Evolutionary conservation across 2,329 filamentous ascomycete genomes (phyloP).

Genomic region (Aspergillus latus): DNA sequence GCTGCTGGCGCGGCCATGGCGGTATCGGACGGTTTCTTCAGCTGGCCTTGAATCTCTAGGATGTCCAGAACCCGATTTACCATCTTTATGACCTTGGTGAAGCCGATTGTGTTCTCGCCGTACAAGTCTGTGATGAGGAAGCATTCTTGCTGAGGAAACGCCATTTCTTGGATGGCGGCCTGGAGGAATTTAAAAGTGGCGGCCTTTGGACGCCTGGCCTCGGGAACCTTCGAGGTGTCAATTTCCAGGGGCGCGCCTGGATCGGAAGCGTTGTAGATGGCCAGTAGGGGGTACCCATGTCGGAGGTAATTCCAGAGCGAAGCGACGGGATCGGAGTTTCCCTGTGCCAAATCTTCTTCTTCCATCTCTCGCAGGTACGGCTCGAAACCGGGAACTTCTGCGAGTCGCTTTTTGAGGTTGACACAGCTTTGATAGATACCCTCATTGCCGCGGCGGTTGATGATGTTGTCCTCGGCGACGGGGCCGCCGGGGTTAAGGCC

Average conservation of each 20-base stretch:
- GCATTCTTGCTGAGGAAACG: slow-evolving; percentile 75
- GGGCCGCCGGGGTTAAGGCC: slow-evolving; percentile 35
- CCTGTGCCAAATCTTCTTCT: slow-evolving; percentile 63
- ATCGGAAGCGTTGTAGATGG: slow-evolving; percentile 82
- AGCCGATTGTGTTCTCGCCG: slow-evolving; percentile 92
- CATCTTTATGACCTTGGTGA: slow-evolving; percentile 93
- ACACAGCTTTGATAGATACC: slow-evolving; percentile 96
- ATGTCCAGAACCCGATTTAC: slow-evolving; percentile 91
- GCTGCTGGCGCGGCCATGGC: slow-evolving; percentile 46
- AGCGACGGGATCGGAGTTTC: slow-evolving; percentile 76
- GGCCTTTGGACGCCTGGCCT: slow-evolving; percentile 77
- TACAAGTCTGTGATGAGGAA: slow-evolving; percentile 92
- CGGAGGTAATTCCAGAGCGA: slow-evolving; percentile 86
- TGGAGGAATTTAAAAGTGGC: slow-evolving; percentile 91
- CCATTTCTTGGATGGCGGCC: slow-evolving; percentile 79
- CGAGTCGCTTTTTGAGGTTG: slow-evolving; percentile 75
- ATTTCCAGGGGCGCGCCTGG: slow-evolving; percentile 68
- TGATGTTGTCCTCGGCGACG: slow-evolving; percentile 83
- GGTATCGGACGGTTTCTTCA: slow-evolving; percentile 62
- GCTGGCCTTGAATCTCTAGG: slow-evolving; percentile 72
- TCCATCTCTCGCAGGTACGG: slow-evolving; percentile 71
- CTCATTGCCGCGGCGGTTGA: slow-evolving; percentile 94
- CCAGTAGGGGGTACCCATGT: slow-evolving; percentile 77
- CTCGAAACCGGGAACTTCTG: slow-evolving; percentile 81
- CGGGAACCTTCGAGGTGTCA: slow-evolving; percentile 62